Evolutionary conservation across 768 basidiomycete genomes (phyloP), one percentile per base, ranked within the genome.

Genomic region (Rubroboletus satanas): DNA sequence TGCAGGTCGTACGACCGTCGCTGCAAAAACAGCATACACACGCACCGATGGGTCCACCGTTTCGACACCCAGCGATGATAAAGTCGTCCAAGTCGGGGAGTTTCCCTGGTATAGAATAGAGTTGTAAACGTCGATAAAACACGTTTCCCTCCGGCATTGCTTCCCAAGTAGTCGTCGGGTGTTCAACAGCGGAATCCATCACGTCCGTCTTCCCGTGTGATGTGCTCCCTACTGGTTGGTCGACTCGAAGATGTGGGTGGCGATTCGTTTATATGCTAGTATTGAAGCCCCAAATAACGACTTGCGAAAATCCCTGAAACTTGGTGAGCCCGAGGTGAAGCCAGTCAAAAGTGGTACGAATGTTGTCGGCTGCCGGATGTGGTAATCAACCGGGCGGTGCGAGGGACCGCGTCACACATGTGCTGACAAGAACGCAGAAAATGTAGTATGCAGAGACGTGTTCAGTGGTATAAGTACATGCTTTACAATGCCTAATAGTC

Each of bases 31-130:
- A 21, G 39, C 7, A 7, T 4, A 17, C 55, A 71, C 17, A 49
- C 76, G 54, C 53, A 93, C 94, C 94, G 68, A 97, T 76, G 12
- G 94, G 95, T 15, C 95, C 96, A 35, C 93, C 93, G 70, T 90
- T 83, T 41, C 83, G 82, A 67, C 91, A 93, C 21, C 87, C 90
- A 26, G 89, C 85, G 36, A 93, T 72, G 51, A 90, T 74, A 68
- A 88, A 91, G 70, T 96, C 91, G 18, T 78, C 76, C 29, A 98
- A 73, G 68, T 90, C 82, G 4, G 87, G 86, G 6, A 92, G 74
- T 63, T 88, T 88, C 62, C 88, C 93, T 12, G 83, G 77, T 52
- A 92, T 83, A 1, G 87, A 83, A 67, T 98, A 98, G 23, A 93
- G 77, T 58, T 88, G 87, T 61, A 93, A 84, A 51, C 88, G 79